Evolutionary conservation across 345 rosid species (phyloP), one percentile per base, ranked within the genome.

Genomic region (Populus simonii): DNA sequence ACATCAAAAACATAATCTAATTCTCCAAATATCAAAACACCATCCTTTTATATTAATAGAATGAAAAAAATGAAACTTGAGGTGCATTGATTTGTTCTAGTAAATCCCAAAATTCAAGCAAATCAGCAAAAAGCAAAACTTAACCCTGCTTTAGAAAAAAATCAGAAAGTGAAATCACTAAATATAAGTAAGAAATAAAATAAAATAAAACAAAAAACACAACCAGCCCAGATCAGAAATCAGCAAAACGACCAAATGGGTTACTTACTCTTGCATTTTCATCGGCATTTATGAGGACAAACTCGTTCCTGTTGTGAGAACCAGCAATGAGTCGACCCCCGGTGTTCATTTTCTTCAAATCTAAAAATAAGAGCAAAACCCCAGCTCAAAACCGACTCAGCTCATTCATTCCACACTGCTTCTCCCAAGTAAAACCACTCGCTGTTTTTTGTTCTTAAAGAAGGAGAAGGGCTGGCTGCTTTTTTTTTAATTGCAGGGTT

Each of bases 301-400:
- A 93, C 85, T 94, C 98, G 80, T 94, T 94, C 82, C 98, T 84
- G 80, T 94, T 93, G 79, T 94, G 98, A 79, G 98, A 94, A 8
- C 98, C 98, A 80, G 98, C 98, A 86, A 94, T 74, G 78, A 94
- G 98, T 39, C 97, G 86, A 66, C 98, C 98, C 8, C 97, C 90
- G 63, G 98, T 94, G 82, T 90, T 88, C 98, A 94, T 94, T 1
- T n/a, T 59, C 27, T 59, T 59, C 27, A n/a, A 0, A 4, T 59
- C 27, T 59, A 1, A 0, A 76, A 67, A 76, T 53, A 25, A 62
- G 23, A 25, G 22, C 31, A 6, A 20, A 27, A 7, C 59, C 49
- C 66, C 70, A 76, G 41, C 70, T 72, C 73, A 70, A 22, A 39
- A 71, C 70, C 12, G 49, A 49, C 57, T 61, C 45, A 31, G 35